Conservation (phyloP, 2,329 filamentous ascomycete species). For the Penicillium fuscoglaucum region DNA sequence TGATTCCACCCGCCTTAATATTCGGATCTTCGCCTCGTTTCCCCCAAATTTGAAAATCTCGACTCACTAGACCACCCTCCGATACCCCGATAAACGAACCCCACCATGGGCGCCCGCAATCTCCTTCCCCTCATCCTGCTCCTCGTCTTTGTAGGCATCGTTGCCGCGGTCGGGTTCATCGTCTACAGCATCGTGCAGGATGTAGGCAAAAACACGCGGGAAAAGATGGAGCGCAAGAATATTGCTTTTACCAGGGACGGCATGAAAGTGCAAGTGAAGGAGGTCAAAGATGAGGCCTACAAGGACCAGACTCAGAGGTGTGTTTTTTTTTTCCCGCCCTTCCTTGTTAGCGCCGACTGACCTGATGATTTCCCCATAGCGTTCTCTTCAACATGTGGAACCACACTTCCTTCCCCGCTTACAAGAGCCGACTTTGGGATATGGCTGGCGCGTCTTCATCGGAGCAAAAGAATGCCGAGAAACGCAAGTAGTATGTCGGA, state of each 20-base stretch:
- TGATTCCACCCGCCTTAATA: neutral
- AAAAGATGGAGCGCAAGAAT: slow-evolving; percentile 65
- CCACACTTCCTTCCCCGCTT: slow-evolving; percentile 47
- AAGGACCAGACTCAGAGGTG: slow-evolving; percentile 61
- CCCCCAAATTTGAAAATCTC: neutral
- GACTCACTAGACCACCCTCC: neutral
- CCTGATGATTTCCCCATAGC: slow-evolving; percentile 26
- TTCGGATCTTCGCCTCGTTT: neutral
- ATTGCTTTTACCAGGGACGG: slow-evolving; percentile 61
- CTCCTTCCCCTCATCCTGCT: slow-evolving; percentile 60
- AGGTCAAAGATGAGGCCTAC: slow-evolving; percentile 58
- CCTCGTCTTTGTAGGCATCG: slow-evolving; percentile 52
- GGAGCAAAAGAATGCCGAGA: slow-evolving; percentile 23
- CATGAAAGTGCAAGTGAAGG: slow-evolving; percentile 61
- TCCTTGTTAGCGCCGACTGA: neutral
- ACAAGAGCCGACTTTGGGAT: slow-evolving; percentile 48
- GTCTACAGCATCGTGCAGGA: slow-evolving; percentile 60
- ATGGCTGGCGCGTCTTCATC: slow-evolving; percentile 25
- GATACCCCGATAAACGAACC: neutral
- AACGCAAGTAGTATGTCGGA: slow-evolving; percentile 29
- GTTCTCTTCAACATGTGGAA: slow-evolving; percentile 54
- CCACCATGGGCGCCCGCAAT: slow-evolving; percentile 31
- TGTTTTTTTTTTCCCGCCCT: slow-evolving; percentile 7
- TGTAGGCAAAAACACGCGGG: slow-evolving; percentile 57
- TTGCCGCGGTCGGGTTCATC: slow-evolving; percentile 57